phyloP scores from a whole-genome alignment of 805 yeast genomes.

The Brettanomyces anomalus region DNA sequence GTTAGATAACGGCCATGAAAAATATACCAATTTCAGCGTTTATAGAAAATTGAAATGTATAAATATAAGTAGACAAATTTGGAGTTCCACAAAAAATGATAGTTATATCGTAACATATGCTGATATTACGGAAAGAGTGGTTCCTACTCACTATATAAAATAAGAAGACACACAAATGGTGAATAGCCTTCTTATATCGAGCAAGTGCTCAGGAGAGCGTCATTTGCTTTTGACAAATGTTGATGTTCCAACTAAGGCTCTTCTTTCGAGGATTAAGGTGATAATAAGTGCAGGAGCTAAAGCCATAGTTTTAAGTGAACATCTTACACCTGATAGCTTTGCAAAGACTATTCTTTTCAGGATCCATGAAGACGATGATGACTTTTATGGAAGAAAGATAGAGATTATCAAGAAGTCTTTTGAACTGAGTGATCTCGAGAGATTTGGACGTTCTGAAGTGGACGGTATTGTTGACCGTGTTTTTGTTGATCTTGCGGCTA shows the following conservation, averaged over 20 bases:
- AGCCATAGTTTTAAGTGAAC: slow-evolving; percentile 39
- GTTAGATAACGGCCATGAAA: background rate
- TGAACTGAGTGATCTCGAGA: slow-evolving; percentile 35
- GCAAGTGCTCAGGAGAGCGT: slow-evolving; percentile 38
- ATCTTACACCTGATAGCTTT: slow-evolving; percentile 6
- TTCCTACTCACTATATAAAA: too few relatives aligned
- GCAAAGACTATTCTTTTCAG: background rate
- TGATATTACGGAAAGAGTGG: too few relatives aligned
- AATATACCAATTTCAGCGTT: background rate
- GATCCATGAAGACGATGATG: slow-evolving; percentile 10
- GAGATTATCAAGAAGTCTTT: slow-evolving; percentile 23
- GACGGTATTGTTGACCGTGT: slow-evolving; percentile 65
- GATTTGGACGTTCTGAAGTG: slow-evolving; percentile 55
- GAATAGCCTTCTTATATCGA: slow-evolving; percentile 29
- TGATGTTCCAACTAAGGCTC: slow-evolving; percentile 27
- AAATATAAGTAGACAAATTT: too few relatives aligned
- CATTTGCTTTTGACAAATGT: slow-evolving; percentile 50
- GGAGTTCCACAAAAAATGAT: too few relatives aligned
- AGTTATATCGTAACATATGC: too few relatives aligned
- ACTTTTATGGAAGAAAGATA: slow-evolving; percentile 13
- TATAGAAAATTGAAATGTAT: too few relatives aligned
- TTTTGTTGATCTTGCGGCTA: slow-evolving; percentile 44
- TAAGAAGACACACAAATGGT: background rate
- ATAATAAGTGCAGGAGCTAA: slow-evolving; percentile 23
- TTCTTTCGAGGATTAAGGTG: slow-evolving; percentile 37